Base-by-base conservation (phyloP, 2,329 filamentous ascomycete genomes). In the Simplicillium sp. region DNA sequence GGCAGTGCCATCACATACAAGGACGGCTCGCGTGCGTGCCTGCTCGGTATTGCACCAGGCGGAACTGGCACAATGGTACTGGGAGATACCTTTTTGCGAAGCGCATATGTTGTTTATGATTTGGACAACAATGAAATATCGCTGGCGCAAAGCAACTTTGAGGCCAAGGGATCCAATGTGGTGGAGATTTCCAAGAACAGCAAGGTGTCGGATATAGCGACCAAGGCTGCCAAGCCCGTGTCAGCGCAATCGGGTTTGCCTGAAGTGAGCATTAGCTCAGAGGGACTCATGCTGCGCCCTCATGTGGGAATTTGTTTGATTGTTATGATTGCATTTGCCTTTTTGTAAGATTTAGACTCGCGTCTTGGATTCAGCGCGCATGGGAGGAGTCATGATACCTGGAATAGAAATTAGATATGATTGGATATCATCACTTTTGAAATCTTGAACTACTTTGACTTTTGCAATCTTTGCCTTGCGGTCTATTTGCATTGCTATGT, bases 41-140 rank as follows among this genome's bases (percentile, higher is more conserved):
- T 81, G 29, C 84, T 87, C 51, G 83, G 82, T 42, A 73, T 87
- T 46, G 68, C 74, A 3, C 77, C 80, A 2, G 70, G 78, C 2
- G 70, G 68, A 3, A 48, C 58, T 2, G 66, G 70, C 25, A 71
- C 72, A n/a, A 70, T 72, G 34, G 75, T 86, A 2, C 64, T 88
- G 20, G 84, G 84, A 13, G 84, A 87, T 54, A 84, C 83, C 0
- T 88, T 88, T 57, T 65, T 88, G 41, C 70, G 84, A 37, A 82
- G 79, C 29, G 83, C 83, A 0, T 88, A 88, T 50, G 73, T 86
- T 12, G 83, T 88, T 11, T 87, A 84, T 55, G 82, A 87, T 55
- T 66, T 87, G 16, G 75, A 68, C 20, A 85, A 84, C 57, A 79
- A 86, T 55, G 69, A 83, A 59, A 79, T 87, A 48, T 81, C 78